Base-by-base conservation (phyloP, 1,284 basidiomycete genomes). In the Melampsora americana region DNA sequence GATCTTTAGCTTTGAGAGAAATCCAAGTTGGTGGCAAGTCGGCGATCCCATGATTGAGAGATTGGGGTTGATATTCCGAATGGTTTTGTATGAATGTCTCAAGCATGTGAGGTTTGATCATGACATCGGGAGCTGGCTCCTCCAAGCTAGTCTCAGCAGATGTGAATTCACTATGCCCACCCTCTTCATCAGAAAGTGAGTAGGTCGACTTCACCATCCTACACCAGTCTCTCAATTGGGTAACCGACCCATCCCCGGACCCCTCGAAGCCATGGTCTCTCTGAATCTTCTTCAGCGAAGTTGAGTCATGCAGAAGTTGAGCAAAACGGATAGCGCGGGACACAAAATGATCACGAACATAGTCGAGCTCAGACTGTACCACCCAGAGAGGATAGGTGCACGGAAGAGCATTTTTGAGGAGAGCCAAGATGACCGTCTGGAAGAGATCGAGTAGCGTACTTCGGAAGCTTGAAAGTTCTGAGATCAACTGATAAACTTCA, bases 111-210 rank as follows among this genome's bases (percentile, higher is more conserved):
- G 42, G 42, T 14, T 16, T 44, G 42, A 44, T n/a, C n/a, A n/a
- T 44, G 42, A 44, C 56, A 59, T 26, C 30, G 4, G 56, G 46
- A 46, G 44, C 61, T 62, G n/a, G 69, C 44, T 71, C 69, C 28
- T 64, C 46, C 26, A 71, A 60, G 44, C 60, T 64, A 9, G 69
- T 71, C 59, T 71, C 69, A 18, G 69, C 69, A 3, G 69, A 71
- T n/a, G 69, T 62, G 30, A 60, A 60, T 20, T 50, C 23, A 23
- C 64, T 44, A n/a, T 61, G 68, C 32, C 61, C 56, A 16, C 16
- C 39, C 14, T 66, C 65, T 18, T 66, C 30, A 26, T 66, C 65
- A n/a, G 28, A 16, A 30, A 18, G 35, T 20, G 9, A 30, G 59
- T 42, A 9, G 6, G 42, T n/a, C 20, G 23, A 44, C n/a, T 39